Evolutionary conservation across 345 rosid species (phyloP), one percentile per base, ranked within the genome.

Genomic region (Sonneratia caseolaris): DNA sequence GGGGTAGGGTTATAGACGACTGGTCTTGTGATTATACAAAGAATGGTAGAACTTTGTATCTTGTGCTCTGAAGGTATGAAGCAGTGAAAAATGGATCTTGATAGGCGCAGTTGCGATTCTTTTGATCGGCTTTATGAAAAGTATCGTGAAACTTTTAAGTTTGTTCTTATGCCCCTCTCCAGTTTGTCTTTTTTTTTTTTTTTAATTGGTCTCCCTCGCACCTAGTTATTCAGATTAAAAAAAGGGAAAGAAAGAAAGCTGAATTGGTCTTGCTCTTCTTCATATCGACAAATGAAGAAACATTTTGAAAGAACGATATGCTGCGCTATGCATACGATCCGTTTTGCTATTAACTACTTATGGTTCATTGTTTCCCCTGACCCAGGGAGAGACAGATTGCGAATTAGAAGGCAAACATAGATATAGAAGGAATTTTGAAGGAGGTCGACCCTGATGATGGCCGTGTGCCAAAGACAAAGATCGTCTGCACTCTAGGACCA

Each of bases 401-500:
- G 11, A 37, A 68, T 32, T 59, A 61, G 40, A 93, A 91, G 98
- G 92, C 97, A 38, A 93, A 85, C 83, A 91, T 93, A 64, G 96
- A 93, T 75, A 89, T 91, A 0, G 88, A 84, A 75, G 98, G 98
- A 70, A 82, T 93, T 64, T 55, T 93, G 80, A 82, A 83, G 82
- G 92, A 84, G 69, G 78, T 82, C 2, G 32, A 27, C 32, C 88
- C 81, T 0, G 72, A 78, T 19, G 87, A 91, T 74, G 84, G 83
- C 16, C 86, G 94, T 43, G 76, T 93, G 36, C 94, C 97, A 3
- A 91, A 79, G 74, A 91, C 97, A 2, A 93, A 93, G 88, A 91
- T 91, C 13, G 96, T 93, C 3, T 93, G 98, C 78, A 93, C 96
- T 61, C 77, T 93, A 21, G 97, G 98, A 15, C 98, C 96, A 3